These are phyloP conservation scores for Solanum aculeatissimum DNA, from an alignment of 305 asterid species.

Conservation along the genomic window DNA sequence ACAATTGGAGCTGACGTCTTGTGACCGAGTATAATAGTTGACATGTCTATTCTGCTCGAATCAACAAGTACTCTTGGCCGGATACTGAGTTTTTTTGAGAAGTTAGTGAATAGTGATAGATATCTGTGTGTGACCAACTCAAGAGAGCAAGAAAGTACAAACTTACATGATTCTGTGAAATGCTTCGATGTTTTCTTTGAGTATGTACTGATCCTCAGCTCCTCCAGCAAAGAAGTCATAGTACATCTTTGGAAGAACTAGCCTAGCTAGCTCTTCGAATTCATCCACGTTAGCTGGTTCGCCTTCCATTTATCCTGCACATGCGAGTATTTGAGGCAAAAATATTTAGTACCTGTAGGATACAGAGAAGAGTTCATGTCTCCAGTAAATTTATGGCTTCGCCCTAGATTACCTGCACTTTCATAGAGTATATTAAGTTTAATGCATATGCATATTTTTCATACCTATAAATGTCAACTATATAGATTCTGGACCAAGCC, in stretches of 20 bases:
- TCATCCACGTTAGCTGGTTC: conserved; percentile 34
- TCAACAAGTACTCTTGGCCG: conserved; percentile 44
- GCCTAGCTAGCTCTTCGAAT: conserved; percentile 48
- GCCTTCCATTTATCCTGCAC: conserved; percentile 30
- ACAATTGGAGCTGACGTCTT: conserved; percentile 41
- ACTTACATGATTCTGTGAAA: conserved; percentile 40
- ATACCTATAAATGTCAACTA: background rate
- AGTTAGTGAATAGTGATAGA: background rate
- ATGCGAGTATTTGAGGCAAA: background rate
- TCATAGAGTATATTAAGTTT: no score
- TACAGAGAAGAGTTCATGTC: background rate
- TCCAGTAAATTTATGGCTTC: background rate
- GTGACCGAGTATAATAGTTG: conserved; percentile 41
- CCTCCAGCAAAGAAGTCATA: conserved; percentile 53
- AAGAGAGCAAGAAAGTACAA: background rate
- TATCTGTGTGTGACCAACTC: background rate
- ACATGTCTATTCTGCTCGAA: conserved; percentile 38
- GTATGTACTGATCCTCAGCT: conserved; percentile 64
- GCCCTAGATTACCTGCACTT: no score
- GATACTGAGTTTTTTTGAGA: conserved; percentile 17
- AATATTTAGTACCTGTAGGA: background rate
- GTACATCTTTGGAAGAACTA: conserved; percentile 59
- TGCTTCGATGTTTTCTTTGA: conserved; percentile 39
- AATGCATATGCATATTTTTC: no score
- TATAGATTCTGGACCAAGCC: background rate